Conservation (phyloP, 2,329 filamentous ascomycete genomes). For the Colletotrichum truncatum region DNA sequence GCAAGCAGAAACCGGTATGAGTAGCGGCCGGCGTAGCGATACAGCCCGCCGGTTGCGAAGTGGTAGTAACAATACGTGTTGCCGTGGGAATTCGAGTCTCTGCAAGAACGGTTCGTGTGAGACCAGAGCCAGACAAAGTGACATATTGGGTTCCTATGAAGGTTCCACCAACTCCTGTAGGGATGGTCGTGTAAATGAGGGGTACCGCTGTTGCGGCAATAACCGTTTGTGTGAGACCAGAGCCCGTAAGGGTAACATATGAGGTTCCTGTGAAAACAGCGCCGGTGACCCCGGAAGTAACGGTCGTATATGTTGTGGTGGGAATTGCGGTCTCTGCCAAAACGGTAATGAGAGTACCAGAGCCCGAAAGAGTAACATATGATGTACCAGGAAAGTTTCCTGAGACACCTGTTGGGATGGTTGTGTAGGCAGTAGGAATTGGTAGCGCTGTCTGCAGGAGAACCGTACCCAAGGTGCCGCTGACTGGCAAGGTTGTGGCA, state of each 20-base stretch:
- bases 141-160: background rate
- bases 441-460: background rate
- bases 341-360: background rate
- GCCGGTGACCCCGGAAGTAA: background rate
- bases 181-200: background rate
- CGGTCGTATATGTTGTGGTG: background rate
- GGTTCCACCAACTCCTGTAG: background rate
- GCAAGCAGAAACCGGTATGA: background rate
- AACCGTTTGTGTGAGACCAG: background rate
- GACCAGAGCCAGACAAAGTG: background rate
- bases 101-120: background rate
- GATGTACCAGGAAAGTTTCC: background rate
- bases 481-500: background rate
- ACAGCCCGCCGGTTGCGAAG: conserved; percentile 3
- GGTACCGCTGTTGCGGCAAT: conserved; percentile 1
- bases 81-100: background rate
- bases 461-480: background rate
- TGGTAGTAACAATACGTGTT: background rate
- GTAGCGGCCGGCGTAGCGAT: background rate
- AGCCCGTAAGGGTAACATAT: background rate
- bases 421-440: conserved; percentile 2
- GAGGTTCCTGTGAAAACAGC: background rate
- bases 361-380: background rate
- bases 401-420: background rate
- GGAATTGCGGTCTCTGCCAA: conserved; percentile 1